Base-by-base conservation (phyloP, 108 stramenopile genomes). In the Skeletonema marinoi region DNA sequence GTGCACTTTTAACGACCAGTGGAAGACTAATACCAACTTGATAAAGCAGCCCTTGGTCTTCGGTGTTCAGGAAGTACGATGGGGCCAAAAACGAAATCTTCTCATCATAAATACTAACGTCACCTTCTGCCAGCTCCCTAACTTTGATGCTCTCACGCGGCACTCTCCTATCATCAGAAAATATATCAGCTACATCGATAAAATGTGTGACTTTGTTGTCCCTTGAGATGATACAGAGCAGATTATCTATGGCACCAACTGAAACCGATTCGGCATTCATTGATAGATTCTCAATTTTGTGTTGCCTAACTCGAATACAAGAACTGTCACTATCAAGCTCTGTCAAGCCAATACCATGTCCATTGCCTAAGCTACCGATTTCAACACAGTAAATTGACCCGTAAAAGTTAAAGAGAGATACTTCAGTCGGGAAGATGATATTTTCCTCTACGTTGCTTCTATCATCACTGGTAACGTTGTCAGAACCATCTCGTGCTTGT, bases 341-440 rank as follows among this genome's bases (percentile, higher is more conserved):
- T 9, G 65, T 73, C 50, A 80, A 41, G 3, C 78, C 78, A 64
- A 80, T 73, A 35, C 60, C 78, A 60, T 67, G 44, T 21, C 31
- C 30, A 66, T 44, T 62, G 17, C 75, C 75, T 31, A 80, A 62
- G 38, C 66, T 68, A 14, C 78, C 78, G 8, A 80, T 14, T 33
- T 80, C 78, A 13, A 80, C 78, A 38, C 78, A 80, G 60, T 66
- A 80, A 17, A 80, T 51, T 48, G 71, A 72, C 6, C 72, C 78
- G 32, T 80, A 66, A 33, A 80, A 36, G 54, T 44, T 66, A 32
- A 80, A 60, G 19, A 80, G 60, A 39, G 71, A 80, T 1, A 80
- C 11, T 44, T 80, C 78, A 36, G 60, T 68, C 1, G 78, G 78
- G 29, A 65, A 41, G 32, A 80, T 66, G 32, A 68, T 29, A 25